A percentile compares a stretch with the other conserved stretches of the same genome.
Evolutionary conservation across 441 rosid species (phyloP).

Genomic region (Gossypium davidsonii): DNA sequence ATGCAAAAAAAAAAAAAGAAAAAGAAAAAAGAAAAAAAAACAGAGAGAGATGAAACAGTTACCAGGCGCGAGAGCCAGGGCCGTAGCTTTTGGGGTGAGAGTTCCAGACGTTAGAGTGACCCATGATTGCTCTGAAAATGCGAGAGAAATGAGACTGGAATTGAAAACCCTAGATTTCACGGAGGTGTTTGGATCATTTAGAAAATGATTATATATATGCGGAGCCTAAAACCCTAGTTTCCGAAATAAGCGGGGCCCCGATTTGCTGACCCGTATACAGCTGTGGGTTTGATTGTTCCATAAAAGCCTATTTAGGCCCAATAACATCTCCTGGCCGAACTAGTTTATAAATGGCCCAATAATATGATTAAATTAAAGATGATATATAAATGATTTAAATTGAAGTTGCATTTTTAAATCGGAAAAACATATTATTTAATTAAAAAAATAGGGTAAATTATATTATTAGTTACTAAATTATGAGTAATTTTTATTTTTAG

Average conservation of each 20-base stretch:
- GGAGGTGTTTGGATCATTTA: not conserved
- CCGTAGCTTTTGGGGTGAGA: slow-evolving; percentile 73
- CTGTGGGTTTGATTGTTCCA: no score
- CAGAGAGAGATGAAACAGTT: not conserved
- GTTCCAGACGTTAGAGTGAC: slow-evolving; percentile 70
- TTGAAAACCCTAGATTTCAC: not conserved
- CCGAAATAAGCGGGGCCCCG: not conserved
- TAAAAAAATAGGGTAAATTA: no score
- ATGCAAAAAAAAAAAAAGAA: not conserved
- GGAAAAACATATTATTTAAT: no score
- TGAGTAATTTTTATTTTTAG: no score
- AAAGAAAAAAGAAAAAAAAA: no score
- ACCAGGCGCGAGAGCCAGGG: slow-evolving; percentile 72
- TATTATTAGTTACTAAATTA: no score
- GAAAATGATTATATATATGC: not conserved
- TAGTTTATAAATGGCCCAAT: no score
- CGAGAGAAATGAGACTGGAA: not conserved
- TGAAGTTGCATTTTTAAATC: no score
- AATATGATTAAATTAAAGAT: no score
- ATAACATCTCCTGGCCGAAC: not conserved
- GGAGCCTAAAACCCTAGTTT: not conserved
- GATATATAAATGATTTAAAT: no score
- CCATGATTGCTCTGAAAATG: slow-evolving; percentile 31
- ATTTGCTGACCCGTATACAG: no score
- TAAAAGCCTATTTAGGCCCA: not conserved